Evolutionary conservation across 2,329 filamentous ascomycete species (phyloP).

Genomic region (Fusarium fujikuroi): DNA sequence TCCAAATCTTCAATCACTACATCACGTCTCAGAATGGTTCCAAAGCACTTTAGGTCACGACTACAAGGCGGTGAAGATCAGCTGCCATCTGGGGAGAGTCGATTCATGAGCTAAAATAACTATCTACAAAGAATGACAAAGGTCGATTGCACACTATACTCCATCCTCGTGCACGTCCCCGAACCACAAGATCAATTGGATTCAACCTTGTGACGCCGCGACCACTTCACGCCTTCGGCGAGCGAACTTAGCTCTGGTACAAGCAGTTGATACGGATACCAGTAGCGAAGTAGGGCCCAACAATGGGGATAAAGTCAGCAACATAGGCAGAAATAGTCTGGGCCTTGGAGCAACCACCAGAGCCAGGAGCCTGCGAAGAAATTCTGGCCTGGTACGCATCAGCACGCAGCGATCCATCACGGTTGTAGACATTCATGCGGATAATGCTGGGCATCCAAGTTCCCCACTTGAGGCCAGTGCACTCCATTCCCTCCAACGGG

Average conservation of each 20-base stretch:
- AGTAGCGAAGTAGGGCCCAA: constrained; percentile 1
- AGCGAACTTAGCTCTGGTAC: constrained; percentile 48
- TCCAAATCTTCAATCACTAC: rapidly evolving
- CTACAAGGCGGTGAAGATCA: rapidly evolving
- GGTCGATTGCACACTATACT: background rate
- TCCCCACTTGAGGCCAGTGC: background rate
- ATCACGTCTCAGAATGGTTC: background rate
- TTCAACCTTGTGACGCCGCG: rapidly evolving
- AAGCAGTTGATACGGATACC: constrained; percentile 4
- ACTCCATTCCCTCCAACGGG: constrained; percentile 8
- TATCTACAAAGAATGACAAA: background rate
- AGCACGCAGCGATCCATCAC: background rate
- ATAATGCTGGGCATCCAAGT: constrained; percentile 14
- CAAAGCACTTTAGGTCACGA: rapidly evolving
- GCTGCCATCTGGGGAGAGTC: background rate
- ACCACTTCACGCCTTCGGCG: background rate
- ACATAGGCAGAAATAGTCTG: background rate
- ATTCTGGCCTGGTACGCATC: constrained; percentile 2
- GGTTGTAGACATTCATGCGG: constrained; percentile 11
- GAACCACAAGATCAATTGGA: background rate
- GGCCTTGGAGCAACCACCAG: constrained; percentile 1
- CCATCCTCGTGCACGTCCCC: rapidly evolving
- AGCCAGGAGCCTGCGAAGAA: background rate
- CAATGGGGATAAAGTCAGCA: background rate
- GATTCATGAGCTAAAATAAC: background rate